phyloP scores from a whole-genome alignment of 805 yeast genomes.

The Saccharomycopsis fibuligera region DNA sequence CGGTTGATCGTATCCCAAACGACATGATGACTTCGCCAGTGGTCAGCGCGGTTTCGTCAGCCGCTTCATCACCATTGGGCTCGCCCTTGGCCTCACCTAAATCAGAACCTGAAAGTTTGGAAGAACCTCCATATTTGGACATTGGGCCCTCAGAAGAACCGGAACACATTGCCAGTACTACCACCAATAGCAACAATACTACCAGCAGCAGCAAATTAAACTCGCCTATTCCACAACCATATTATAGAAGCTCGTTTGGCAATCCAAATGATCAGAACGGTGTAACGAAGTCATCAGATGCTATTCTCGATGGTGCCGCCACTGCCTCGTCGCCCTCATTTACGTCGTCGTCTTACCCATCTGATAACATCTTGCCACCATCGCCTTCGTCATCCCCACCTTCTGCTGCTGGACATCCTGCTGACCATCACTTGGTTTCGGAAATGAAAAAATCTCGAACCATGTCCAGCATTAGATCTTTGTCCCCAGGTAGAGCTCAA shows the following conservation, averaged over 20 bases:
- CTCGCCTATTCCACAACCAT: background rate
- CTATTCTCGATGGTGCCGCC: background rate
- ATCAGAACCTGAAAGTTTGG: constrained; percentile 14
- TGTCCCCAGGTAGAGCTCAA: constrained; percentile 37
- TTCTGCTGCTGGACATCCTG: background rate
- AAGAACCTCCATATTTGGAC: constrained; percentile 29
- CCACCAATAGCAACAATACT: background rate
- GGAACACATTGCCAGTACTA: background rate
- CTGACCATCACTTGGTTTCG: background rate
- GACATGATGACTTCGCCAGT: constrained; percentile 86
- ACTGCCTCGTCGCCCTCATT: background rate
- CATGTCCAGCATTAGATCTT: constrained; percentile 18
- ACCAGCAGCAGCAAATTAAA: background rate
- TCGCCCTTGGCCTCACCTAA: constrained; percentile 22
- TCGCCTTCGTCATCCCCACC: background rate
- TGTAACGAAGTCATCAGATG: constrained; percentile 1
- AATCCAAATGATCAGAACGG: background rate
- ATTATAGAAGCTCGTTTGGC: too few relatives aligned
- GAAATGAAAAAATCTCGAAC: constrained; percentile 10
- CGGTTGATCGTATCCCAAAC: constrained; percentile 55
- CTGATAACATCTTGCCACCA: too few relatives aligned
- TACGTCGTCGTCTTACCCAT: background rate
- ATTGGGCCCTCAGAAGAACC: constrained; percentile 7
- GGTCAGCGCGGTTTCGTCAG: constrained; percentile 59
- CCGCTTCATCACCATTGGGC: constrained; percentile 34